Conservation (phyloP, 2,329 filamentous ascomycete species). For the Pseudogymnoascus sp. region DNA sequence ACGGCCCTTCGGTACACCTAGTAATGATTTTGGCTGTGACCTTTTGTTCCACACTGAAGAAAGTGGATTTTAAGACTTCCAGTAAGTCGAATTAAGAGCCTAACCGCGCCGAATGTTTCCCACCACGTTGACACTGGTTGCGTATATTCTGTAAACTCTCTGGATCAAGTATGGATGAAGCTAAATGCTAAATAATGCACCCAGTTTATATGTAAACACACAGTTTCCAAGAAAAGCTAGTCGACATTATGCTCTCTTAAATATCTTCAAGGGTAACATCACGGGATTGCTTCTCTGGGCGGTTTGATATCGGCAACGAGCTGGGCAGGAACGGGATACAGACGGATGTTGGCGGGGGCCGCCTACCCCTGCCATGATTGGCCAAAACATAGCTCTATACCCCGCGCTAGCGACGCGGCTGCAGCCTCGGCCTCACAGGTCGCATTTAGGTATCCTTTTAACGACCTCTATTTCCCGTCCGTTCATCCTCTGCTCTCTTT, state of each 20-base stretch:
- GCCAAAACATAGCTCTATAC: not conserved
- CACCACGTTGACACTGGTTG: not conserved
- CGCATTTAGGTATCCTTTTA: not conserved
- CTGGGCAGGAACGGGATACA: not conserved
- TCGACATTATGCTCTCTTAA: not conserved
- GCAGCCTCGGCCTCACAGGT: not conserved
- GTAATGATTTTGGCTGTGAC: too few relatives aligned
- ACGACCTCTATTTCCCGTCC: not conserved
- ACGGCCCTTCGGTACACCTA: too few relatives aligned
- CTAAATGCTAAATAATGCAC: not conserved
- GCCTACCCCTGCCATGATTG: not conserved
- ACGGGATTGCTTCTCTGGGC: not conserved
- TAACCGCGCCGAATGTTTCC: not conserved
- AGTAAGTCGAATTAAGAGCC: too few relatives aligned
- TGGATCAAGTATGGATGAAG: not conserved
- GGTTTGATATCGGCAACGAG: not conserved
- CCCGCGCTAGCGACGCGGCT: constrained; percentile 5
- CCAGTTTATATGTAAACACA: not conserved
- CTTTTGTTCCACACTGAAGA: too few relatives aligned
- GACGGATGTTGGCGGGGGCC: not conserved
- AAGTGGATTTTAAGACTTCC: too few relatives aligned
- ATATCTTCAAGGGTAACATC: not conserved
- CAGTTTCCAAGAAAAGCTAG: not conserved
- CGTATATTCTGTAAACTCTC: not conserved
- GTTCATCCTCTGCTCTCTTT: not conserved